phyloP scores from a whole-genome alignment of 306 rosid species.

The Oemleria cerasiformis region DNA sequence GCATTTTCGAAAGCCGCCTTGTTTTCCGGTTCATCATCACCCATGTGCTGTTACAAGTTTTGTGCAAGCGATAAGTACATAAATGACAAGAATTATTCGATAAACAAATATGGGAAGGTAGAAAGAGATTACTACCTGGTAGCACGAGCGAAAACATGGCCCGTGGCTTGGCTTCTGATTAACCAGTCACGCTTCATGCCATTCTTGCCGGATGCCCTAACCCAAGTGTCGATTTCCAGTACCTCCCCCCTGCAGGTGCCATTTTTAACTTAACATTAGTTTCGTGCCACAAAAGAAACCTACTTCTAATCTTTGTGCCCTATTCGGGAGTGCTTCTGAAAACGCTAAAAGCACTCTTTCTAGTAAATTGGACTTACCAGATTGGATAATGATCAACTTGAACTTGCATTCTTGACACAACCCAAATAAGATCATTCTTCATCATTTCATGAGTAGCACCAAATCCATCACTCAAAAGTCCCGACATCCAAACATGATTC shows the following conservation, averaged over 20 bases:
- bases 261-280: background rate
- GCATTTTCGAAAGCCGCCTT: slow-evolving; percentile 90
- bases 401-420: slow-evolving; percentile 91
- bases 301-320: slow-evolving; percentile 15
- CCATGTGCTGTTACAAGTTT: slow-evolving; percentile 72
- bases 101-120: background rate
- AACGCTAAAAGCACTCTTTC: background rate
- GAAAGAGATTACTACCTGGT: slow-evolving; percentile 50
- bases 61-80: slow-evolving; percentile 15
- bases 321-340: slow-evolving; percentile 23
- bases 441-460: slow-evolving; percentile 96
- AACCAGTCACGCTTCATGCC: slow-evolving; percentile 94
- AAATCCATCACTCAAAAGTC: slow-evolving; percentile 84
- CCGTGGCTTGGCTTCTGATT: slow-evolving; percentile 75
- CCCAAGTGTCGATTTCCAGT: slow-evolving; percentile 91
- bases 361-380: slow-evolving; percentile 44
- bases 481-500: slow-evolving; percentile 97
- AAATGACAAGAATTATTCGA: background rate
- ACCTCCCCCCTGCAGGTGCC: slow-evolving; percentile 76
- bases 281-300: background rate
- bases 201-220: slow-evolving; percentile 92
- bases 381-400: slow-evolving; percentile 73
- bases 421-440: slow-evolving; percentile 86
- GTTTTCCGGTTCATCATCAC: slow-evolving; percentile 93
- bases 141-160: slow-evolving; percentile 66